phyloP scores from a whole-genome alignment of 805 yeast genomes.

The Saccharomycopsis malanga region DNA sequence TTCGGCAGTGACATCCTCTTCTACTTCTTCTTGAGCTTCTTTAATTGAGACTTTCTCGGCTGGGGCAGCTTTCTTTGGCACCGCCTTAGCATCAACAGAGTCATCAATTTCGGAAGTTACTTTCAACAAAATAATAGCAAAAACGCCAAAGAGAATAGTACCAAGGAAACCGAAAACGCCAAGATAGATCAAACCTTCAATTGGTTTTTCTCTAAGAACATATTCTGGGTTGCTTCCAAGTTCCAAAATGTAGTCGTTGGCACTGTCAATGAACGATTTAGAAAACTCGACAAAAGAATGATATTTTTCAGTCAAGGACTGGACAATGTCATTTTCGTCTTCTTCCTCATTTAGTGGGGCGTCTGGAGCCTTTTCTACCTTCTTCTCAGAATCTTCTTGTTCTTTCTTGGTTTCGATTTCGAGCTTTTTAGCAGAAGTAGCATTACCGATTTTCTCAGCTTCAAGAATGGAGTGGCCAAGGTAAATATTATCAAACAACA shows the following conservation, averaged over 20 bases:
- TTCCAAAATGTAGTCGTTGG: constrained; percentile 32
- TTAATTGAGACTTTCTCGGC: background rate
- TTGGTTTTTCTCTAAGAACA: constrained; percentile 40
- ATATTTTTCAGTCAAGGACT: constrained; percentile 36
- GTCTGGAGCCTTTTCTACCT: constrained; percentile 41
- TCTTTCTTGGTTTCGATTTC: constrained; percentile 42
- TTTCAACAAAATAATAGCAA: constrained; percentile 30
- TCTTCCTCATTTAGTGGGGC: constrained; percentile 23
- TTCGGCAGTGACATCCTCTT: background rate
- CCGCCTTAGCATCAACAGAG: constrained; percentile 12
- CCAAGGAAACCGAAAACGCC: constrained; percentile 35
- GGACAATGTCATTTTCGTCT: constrained; percentile 13
- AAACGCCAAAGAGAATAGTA: constrained; percentile 37
- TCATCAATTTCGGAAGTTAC: constrained; percentile 17
- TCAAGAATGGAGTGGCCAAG: constrained; percentile 78
- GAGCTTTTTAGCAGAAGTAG: constrained; percentile 54
- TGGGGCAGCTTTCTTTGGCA: constrained; percentile 1
- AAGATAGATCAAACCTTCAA: constrained; percentile 43
- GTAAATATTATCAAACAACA: constrained; percentile 77
- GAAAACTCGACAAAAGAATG: constrained; percentile 47
- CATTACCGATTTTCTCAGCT: constrained; percentile 78
- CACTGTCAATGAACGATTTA: constrained; percentile 27
- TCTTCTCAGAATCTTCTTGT: constrained; percentile 33
- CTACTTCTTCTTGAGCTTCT: constrained; percentile 6
- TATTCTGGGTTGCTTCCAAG: constrained; percentile 39